phyloP scores from a whole-genome alignment of 2,329 filamentous ascomycete genomes.

The Colletotrichum godetiae region DNA sequence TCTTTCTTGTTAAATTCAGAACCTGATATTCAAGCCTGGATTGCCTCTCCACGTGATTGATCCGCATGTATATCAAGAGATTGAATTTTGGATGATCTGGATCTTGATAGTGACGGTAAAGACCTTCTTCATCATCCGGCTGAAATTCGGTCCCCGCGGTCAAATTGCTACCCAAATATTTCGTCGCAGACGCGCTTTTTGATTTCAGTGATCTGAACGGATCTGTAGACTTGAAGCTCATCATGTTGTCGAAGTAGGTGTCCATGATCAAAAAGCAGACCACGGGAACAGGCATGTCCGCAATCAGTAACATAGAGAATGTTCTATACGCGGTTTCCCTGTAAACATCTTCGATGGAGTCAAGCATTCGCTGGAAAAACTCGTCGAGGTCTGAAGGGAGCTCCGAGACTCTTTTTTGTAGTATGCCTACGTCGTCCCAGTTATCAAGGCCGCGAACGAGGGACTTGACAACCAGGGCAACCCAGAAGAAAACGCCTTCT shows the following conservation, averaged over 20 bases:
- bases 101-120: too few species aligned
- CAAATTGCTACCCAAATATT: fast-evolving
- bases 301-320: conserved; percentile 14
- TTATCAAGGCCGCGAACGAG: conserved; percentile 35
- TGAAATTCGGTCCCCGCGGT: too few species aligned
- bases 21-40: too few species aligned
- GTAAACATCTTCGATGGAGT: conserved; percentile 19
- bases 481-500: conserved; percentile 49
- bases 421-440: conserved; percentile 5
- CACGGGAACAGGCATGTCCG: not conserved
- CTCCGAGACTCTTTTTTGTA: conserved; percentile 19
- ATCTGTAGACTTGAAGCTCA: too few species aligned
- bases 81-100: too few species aligned
- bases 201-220: not conserved
- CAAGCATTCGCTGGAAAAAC: conserved; percentile 34
- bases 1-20: not conserved
- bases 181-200: fast-evolving
- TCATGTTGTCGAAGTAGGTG: not conserved
- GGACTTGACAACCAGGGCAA: conserved; percentile 38
- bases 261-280: not conserved
- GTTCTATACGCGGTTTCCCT: not conserved
- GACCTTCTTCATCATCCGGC: too few species aligned
- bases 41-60: too few species aligned
- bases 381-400: conserved; percentile 34
- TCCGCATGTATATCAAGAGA: too few species aligned